Conservation (phyloP, 371 early-diverging fungal species). For the Nosema granulosis region DNA sequence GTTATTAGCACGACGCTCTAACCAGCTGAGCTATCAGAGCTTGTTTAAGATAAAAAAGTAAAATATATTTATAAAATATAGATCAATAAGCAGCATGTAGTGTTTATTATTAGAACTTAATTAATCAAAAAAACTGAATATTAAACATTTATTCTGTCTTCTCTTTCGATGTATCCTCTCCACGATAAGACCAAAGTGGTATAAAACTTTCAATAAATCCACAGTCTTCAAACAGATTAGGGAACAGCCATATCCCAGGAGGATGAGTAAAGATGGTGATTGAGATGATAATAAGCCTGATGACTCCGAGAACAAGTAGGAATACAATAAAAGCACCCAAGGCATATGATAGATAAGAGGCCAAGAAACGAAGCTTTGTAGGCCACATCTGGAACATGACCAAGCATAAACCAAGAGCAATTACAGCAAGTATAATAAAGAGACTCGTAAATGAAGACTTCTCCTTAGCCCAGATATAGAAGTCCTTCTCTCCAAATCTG, state of each 20-base stretch:
- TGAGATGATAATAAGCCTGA: constrained; percentile 80
- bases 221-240: constrained; percentile 93
- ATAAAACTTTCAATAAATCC: constrained; percentile 92
- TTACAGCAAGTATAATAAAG: constrained; percentile 73
- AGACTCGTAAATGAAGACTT: constrained; percentile 74
- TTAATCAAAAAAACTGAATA: not conserved
- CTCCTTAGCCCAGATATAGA: constrained; percentile 90
- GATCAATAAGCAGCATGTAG: too few relatives aligned
- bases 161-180: constrained; percentile 33
- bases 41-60: not conserved
- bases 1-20: constrained; percentile 31
- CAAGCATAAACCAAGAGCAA: constrained; percentile 75
- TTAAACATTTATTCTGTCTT: constrained; percentile 30
- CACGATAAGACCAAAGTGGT: constrained; percentile 80
- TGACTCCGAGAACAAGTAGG: constrained; percentile 78
- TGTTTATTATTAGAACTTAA: too few relatives aligned
- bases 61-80: too few relatives aligned
- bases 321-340: constrained; percentile 76
- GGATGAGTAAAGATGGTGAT: constrained; percentile 73
- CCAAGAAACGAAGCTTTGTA: constrained; percentile 71
- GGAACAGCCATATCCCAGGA: constrained; percentile 95
- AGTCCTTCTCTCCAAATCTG: constrained; percentile 66
- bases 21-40: constrained; percentile 28
- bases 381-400: constrained; percentile 99
- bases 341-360: constrained; percentile 77